Percentiles rank a stretch among this genome's conserved stretches.
Evolutionary conservation across 306 rosid species (phyloP).

Genomic region (Ormosia emarginata): DNA sequence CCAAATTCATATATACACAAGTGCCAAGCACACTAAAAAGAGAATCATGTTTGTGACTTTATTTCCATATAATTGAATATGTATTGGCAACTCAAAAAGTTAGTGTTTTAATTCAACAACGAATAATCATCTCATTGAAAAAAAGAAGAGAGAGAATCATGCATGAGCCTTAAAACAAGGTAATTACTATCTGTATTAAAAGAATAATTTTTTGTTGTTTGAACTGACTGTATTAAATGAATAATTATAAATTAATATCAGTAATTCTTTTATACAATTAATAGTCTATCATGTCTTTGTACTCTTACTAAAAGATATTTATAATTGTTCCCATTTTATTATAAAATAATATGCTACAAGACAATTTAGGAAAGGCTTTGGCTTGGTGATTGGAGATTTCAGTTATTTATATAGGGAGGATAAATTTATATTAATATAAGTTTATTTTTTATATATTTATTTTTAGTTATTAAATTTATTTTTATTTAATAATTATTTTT

Average conservation of each 20-base stretch:
- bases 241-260: background rate
- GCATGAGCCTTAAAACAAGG: background rate
- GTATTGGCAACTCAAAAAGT: conserved; percentile 2
- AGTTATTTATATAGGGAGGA: too few species aligned
- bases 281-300: background rate
- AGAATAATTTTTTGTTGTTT: background rate
- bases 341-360: background rate
- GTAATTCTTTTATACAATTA: background rate
- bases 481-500: too few species aligned
- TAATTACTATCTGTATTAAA: background rate
- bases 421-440: too few species aligned
- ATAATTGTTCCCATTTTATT: background rate
- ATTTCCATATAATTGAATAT: background rate
- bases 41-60: background rate
- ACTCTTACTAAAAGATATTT: background rate
- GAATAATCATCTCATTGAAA: background rate
- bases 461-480: too few species aligned
- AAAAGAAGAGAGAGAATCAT: background rate
- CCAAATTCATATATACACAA: too few species aligned
- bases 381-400: background rate
- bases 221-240: background rate
- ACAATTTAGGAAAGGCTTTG: background rate
- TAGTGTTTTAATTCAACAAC: background rate
- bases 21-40: background rate
- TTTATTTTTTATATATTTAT: too few species aligned